Percentiles rank a stretch among this genome's conserved stretches.
These are phyloP conservation scores for Leccinum disarticulatum DNA, from an alignment of 768 basidiomycete genomes.

Conservation along the genomic window DNA sequence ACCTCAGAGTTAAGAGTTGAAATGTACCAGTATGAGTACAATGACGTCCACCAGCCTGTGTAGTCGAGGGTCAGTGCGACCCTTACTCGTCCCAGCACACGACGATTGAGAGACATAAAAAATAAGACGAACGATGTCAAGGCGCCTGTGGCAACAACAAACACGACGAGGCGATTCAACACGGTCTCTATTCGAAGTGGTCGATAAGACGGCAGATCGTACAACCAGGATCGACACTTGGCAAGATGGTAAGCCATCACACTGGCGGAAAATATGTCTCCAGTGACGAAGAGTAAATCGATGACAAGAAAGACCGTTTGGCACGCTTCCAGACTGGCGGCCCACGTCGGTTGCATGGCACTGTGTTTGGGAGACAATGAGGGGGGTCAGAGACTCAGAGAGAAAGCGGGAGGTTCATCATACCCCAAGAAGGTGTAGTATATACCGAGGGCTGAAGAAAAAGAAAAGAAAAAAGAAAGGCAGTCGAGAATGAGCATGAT, in stretches of 20 bases:
- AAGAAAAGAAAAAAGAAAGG: background rate
- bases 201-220: background rate
- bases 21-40: slow-evolving; percentile 24
- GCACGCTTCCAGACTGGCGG: background rate
- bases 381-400: background rate
- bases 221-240: slow-evolving; percentile 13
- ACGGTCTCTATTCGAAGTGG: slow-evolving; percentile 19
- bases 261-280: slow-evolving; percentile 23
- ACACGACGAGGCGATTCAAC: slow-evolving; percentile 24
- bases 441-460: slow-evolving; percentile 18
- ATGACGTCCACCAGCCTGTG: slow-evolving; percentile 26
- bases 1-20: background rate
- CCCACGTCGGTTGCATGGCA: slow-evolving; percentile 12
- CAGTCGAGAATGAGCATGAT: background rate
- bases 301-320: slow-evolving; percentile 14
- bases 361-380: slow-evolving; percentile 3
- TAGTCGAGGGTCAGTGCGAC: background rate
- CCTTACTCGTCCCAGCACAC: background rate
- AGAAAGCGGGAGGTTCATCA: background rate
- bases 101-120: background rate
- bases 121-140: slow-evolving; percentile 22
- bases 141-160: slow-evolving; percentile 28
- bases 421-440: slow-evolving; percentile 15
- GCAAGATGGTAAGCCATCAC: slow-evolving; percentile 24
- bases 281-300: slow-evolving; percentile 25